Evolutionary conservation across 768 basidiomycete species (phyloP).

Genomic region (Trametes cubensis): DNA sequence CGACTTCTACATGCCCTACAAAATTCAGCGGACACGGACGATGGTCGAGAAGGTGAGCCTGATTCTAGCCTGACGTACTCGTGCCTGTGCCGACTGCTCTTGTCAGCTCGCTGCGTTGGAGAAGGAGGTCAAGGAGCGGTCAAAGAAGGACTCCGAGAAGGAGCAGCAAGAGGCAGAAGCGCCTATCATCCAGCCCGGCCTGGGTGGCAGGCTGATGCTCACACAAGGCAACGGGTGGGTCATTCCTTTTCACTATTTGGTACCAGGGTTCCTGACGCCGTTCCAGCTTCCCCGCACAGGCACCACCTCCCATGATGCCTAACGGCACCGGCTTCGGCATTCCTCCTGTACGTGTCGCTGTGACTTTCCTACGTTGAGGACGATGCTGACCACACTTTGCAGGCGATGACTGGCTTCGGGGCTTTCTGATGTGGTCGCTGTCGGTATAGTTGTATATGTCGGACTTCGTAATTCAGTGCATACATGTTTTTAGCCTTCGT

Average conservation of each 20-base stretch:
- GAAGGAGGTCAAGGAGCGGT: slow-evolving; percentile 86
- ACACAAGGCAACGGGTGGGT: slow-evolving; percentile 72
- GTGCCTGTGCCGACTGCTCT: slow-evolving; percentile 7
- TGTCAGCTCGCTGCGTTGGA: slow-evolving; percentile 53
- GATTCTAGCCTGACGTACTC: too few species aligned
- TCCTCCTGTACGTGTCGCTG: slow-evolving; percentile 54
- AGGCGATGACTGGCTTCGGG: slow-evolving; percentile 72
- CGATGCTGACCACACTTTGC: slow-evolving; percentile 16
- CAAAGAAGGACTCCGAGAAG: slow-evolving; percentile 85
- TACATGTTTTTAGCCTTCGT: slow-evolving; percentile 21
- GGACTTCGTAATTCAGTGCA: slow-evolving; percentile 26
- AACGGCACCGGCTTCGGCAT: slow-evolving; percentile 63
- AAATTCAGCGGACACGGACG: slow-evolving; percentile 83
- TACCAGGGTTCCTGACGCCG: slow-evolving; percentile 14
- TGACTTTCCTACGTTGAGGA: not conserved
- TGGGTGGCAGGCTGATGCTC: slow-evolving; percentile 62
- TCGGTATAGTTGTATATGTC: slow-evolving; percentile 26
- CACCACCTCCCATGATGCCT: slow-evolving; percentile 55
- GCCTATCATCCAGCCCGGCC: slow-evolving; percentile 87
- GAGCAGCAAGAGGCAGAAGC: slow-evolving; percentile 86
- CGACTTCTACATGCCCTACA: slow-evolving; percentile 98
- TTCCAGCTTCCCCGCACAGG: slow-evolving; percentile 62
- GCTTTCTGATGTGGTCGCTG: slow-evolving; percentile 34
- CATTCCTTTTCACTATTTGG: slow-evolving; percentile 8
- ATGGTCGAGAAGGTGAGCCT: slow-evolving; percentile 68